phyloP scores from a whole-genome alignment of 2,329 filamentous ascomycete species.

The Eutypella sp. region DNA sequence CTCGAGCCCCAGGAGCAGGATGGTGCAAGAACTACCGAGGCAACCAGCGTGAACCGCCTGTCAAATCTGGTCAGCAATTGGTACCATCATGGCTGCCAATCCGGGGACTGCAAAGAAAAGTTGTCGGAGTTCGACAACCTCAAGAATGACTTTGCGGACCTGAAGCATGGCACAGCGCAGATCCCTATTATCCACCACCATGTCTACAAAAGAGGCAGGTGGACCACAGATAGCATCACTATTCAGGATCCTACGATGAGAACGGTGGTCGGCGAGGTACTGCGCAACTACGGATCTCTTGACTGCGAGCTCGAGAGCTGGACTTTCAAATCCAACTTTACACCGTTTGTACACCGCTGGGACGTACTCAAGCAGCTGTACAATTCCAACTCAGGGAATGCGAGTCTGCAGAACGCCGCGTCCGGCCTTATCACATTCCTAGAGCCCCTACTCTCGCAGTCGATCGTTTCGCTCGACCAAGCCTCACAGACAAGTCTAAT shows the following conservation, averaged over 20 bases:
- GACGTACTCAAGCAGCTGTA: constrained; percentile 18
- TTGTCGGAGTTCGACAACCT: constrained; percentile 25
- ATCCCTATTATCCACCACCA: constrained; percentile 30
- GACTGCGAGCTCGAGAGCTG: constrained; percentile 28
- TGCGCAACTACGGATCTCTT: constrained; percentile 29
- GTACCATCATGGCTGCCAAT: constrained; percentile 18
- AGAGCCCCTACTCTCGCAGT: constrained; percentile 22
- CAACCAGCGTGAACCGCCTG: constrained; percentile 4
- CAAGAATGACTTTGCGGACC: constrained; percentile 22
- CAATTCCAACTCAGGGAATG: constrained; percentile 1
- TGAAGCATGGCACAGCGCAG: constrained; percentile 15
- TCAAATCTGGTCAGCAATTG: constrained; percentile 15
- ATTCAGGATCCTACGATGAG: constrained; percentile 28
- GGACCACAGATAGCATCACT: constrained; percentile 27
- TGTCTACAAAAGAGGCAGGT: constrained; percentile 19
- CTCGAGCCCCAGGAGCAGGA: constrained; percentile 3
- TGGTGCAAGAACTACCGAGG: constrained; percentile 6
- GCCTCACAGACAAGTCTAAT: constrained; percentile 27
- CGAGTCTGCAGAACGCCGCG: constrained; percentile 8
- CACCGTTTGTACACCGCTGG: constrained; percentile 33
- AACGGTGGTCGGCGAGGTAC: constrained; percentile 20
- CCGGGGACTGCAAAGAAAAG: constrained; percentile 18
- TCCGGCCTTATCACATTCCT: constrained; percentile 25
- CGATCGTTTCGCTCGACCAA: constrained; percentile 19
- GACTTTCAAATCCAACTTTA: constrained; percentile 28